Base-by-base conservation (phyloP, 768 basidiomycete species). In the Coprinopsis marcescibilis region DNA sequence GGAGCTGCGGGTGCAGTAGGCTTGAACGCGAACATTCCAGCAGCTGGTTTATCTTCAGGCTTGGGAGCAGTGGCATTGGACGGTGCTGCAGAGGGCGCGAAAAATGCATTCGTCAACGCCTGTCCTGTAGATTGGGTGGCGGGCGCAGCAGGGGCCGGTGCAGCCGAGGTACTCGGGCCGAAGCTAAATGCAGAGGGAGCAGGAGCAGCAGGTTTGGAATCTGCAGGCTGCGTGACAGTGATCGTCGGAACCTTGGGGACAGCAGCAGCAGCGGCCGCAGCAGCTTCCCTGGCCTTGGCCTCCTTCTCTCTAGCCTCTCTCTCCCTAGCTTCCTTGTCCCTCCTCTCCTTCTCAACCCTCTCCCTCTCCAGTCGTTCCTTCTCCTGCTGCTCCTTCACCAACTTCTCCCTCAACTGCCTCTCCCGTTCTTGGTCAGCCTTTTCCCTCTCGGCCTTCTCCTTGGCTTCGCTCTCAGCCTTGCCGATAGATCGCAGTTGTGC, bases 401-500 rank as follows among this genome's bases (percentile, higher is more conserved):
- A 50, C 21, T 60, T 59, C 50, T 66, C 70, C 46, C 60, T 64
- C 45, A n/a, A n/a, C n/a, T n/a, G n/a, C n/a, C n/a, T n/a, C n/a
- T n/a, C n/a, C n/a, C n/a, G n/a, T n/a, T n/a, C n/a, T n/a, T n/a
- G n/a, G n/a, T 61, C 60, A 13, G 46, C 20, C 27, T 53, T 55
- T 47, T 60, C 56, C 48, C 61, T 52, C 55, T 68, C 76, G 0
- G 56, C 59, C 32, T 55, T 59, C 27, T 72, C 70, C 57, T 70
- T 70, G 56, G 63, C 65, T 43, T 70, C 69, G 56, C 73, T 71
- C 24, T 58, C 56, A 34, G 48, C 58, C 53, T 65, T 67, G 65
- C 71, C 58, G 62, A 68, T 68, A 45, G 74, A 70, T 40, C 87
- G 71, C 55, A 90, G 77, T 57, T 75, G 82, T 56, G 76, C 76